A percentile compares a stretch with the other conserved stretches of the same genome.
Evolutionary conservation across 495 filamentous ascomycete species (phyloP).

Genomic region (Jackrogersella multiformis): DNA sequence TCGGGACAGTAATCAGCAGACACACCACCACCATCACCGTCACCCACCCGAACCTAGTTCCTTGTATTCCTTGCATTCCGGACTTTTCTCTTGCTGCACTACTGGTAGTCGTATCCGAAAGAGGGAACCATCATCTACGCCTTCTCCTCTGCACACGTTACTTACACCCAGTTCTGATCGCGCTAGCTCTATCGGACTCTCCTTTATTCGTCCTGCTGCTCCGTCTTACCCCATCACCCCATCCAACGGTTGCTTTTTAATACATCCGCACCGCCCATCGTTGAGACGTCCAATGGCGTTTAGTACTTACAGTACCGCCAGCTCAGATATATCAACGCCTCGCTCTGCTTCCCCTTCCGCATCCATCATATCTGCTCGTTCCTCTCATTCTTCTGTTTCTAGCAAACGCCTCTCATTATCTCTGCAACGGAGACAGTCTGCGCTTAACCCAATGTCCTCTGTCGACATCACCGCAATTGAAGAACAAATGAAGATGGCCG

Average conservation of each 20-base stretch:
- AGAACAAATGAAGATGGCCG: slow-evolving; percentile 62
- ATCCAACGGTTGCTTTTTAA: slow-evolving; percentile 43
- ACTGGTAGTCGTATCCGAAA: slow-evolving; percentile 45
- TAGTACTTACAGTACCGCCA: slow-evolving; percentile 53
- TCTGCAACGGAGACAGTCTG: slow-evolving; percentile 56
- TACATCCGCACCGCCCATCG: slow-evolving; percentile 33
- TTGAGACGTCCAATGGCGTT: slow-evolving; percentile 59
- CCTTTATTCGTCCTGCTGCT: slow-evolving; percentile 33
- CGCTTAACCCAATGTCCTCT: slow-evolving; percentile 63
- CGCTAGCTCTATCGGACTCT: slow-evolving; percentile 37
- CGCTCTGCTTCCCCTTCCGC: slow-evolving; percentile 62
- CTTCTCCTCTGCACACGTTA: slow-evolving; percentile 31
- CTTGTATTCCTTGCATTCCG: slow-evolving; percentile 43
- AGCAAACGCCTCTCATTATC: slow-evolving; percentile 65
- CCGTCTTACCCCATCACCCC: slow-evolving; percentile 40
- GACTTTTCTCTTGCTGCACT: slow-evolving; percentile 47
- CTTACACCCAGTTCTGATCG: slow-evolving; percentile 23
- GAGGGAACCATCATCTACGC: slow-evolving; percentile 39
- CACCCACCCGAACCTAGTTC: slow-evolving; percentile 45
- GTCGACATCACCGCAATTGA: slow-evolving; percentile 63
- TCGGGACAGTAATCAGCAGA: slow-evolving; percentile 42
- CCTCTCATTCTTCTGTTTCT: slow-evolving; percentile 61
- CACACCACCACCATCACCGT: slow-evolving; percentile 26
- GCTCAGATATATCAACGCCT: slow-evolving; percentile 63
- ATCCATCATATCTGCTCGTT: slow-evolving; percentile 56